Evolutionary conservation across 2,329 filamentous ascomycete species (phyloP).

Genomic region (Calonectria fujianensis): DNA sequence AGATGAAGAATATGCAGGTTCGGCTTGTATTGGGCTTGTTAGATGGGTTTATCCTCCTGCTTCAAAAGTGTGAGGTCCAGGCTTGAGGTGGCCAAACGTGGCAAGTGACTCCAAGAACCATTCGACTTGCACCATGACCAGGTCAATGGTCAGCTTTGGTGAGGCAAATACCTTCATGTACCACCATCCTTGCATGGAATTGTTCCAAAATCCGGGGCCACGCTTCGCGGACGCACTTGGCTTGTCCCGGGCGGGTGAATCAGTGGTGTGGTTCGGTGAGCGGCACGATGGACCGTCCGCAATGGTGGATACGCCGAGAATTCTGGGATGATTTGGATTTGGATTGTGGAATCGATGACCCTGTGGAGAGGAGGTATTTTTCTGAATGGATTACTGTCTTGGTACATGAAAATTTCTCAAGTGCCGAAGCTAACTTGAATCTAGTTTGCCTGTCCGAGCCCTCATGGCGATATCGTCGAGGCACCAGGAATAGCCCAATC

Average conservation of each 20-base stretch:
- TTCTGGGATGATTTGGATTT: neutral
- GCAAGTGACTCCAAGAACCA: neutral
- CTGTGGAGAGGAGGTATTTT: slow-evolving; percentile 6
- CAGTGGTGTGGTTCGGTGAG: slow-evolving; percentile 8
- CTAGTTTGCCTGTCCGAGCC: neutral
- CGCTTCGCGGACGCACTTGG: slow-evolving; percentile 19
- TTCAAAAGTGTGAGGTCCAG: neutral
- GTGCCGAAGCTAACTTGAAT: neutral
- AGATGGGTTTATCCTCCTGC: neutral
- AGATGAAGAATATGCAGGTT: neutral
- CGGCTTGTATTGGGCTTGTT: neutral
- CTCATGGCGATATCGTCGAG: neutral
- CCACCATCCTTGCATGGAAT: slow-evolving; percentile 13
- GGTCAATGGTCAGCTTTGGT: slow-evolving; percentile 1
- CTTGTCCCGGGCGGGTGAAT: slow-evolving; percentile 15
- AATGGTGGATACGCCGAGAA: too few relatives aligned
- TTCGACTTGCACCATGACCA: neutral
- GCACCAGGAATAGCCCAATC: neutral
- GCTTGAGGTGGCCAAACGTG: neutral
- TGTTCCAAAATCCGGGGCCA: slow-evolving; percentile 20
- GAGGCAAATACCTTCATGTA: neutral
- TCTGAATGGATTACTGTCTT: neutral
- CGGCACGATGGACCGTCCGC: neutral
- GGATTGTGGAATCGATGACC: neutral
- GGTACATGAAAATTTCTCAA: neutral